A percentile compares a stretch with the other conserved stretches of the same genome.
These are phyloP conservation scores for Phylloporus scabripes DNA, from an alignment of 768 basidiomycete genomes.

Conservation along the genomic window DNA sequence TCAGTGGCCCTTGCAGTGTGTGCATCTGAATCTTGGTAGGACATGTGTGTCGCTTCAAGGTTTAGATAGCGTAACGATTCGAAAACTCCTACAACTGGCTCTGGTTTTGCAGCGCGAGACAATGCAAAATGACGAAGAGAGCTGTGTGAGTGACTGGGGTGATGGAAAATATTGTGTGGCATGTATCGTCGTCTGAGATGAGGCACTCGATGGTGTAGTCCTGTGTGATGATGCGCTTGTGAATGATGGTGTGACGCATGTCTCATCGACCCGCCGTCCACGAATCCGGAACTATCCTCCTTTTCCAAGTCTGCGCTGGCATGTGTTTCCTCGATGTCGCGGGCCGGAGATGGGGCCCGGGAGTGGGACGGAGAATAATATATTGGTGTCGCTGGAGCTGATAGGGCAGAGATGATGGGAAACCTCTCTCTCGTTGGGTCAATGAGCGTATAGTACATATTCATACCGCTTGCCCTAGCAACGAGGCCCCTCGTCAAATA, in stretches of 20 bases:
- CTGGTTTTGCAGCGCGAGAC: conserved; percentile 30
- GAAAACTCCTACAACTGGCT: conserved; percentile 65
- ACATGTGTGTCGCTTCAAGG: conserved; percentile 51
- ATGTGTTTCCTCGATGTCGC: background rate
- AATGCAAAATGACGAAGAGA: conserved; percentile 38
- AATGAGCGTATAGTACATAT: conserved; percentile 55
- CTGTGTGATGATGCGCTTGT: conserved; percentile 3
- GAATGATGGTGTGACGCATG: background rate
- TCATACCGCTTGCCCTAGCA: conserved; percentile 58
- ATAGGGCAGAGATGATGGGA: conserved; percentile 41
- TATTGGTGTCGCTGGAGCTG: conserved; percentile 33
- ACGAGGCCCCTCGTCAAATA: conserved; percentile 44
- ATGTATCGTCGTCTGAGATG: conserved; percentile 11
- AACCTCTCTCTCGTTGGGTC: conserved; percentile 59
- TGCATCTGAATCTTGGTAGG: conserved; percentile 42
- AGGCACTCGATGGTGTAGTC: conserved; percentile 1
- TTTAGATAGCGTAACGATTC: conserved; percentile 68
- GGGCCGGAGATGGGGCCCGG: conserved; percentile 30
- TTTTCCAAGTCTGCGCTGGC: background rate
- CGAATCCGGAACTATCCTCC: background rate
- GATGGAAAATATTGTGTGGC: conserved; percentile 14
- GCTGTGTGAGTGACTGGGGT: conserved; percentile 32
- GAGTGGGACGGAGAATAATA: conserved; percentile 29
- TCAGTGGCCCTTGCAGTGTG: conserved; percentile 39
- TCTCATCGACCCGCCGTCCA: background rate